Conservation (phyloP, 2,329 filamentous ascomycete genomes). For the Epichloe gansuensis region DNA sequence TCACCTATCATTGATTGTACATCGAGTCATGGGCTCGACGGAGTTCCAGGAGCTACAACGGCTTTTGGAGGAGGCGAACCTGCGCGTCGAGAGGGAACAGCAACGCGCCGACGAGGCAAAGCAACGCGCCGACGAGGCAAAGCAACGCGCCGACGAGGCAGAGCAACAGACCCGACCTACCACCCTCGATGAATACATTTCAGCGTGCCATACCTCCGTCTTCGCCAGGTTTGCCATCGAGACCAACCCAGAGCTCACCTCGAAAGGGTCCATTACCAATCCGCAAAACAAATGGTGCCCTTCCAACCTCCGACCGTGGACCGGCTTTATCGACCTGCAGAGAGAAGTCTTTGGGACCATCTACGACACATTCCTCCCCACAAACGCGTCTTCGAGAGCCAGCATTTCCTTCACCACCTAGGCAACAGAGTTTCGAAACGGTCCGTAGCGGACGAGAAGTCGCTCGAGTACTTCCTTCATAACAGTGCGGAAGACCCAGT, state of each 20-base stretch:
- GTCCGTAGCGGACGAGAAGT: slow-evolving; percentile 16
- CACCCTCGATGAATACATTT: slow-evolving; percentile 21
- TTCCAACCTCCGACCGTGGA: slow-evolving; percentile 16
- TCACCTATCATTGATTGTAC: too few relatives aligned
- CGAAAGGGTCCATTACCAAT: slow-evolving; percentile 17
- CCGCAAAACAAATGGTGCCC: slow-evolving; percentile 19
- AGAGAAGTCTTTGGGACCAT: slow-evolving; percentile 12
- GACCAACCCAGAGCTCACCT: slow-evolving; percentile 13
- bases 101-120: background rate
- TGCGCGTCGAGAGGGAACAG: background rate
- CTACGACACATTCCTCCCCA: slow-evolving; percentile 12
- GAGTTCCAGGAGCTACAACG: too few relatives aligned
- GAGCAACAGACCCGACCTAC: slow-evolving; percentile 13
- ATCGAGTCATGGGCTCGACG: too few relatives aligned
- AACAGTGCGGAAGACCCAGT: too few relatives aligned
- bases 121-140: slow-evolving; percentile 9
- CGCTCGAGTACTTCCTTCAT: slow-evolving; percentile 18
- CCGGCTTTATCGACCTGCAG: slow-evolving; percentile 17
- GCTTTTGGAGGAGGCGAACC: too few relatives aligned
- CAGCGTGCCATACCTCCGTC: slow-evolving; percentile 16
- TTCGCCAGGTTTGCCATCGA: slow-evolving; percentile 16
- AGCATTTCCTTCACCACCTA: slow-evolving; percentile 11
- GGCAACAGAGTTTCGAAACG: slow-evolving; percentile 11
- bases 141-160: slow-evolving; percentile 11
- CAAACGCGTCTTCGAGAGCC: slow-evolving; percentile 15